Conservation (phyloP, 371 early-diverging fungal species). For the Mortierella sp. region DNA sequence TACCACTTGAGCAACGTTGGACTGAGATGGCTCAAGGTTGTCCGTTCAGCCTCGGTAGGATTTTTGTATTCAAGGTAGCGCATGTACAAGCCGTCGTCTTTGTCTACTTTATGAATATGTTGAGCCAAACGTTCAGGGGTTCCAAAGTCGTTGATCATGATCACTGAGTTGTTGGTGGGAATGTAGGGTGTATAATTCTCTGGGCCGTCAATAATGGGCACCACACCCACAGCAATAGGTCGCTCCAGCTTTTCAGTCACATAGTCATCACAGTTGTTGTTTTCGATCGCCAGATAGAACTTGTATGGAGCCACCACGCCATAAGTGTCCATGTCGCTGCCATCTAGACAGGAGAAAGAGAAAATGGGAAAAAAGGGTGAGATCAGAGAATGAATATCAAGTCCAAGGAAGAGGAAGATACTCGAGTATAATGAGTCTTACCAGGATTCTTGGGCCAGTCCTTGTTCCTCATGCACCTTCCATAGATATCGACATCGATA, state of each 20-base stretch:
- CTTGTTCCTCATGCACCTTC: conserved; percentile 27
- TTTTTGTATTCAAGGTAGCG: conserved; percentile 18
- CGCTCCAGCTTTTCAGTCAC: conserved; percentile 39
- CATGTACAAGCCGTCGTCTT: conserved; percentile 21
- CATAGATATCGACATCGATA: conserved; percentile 45
- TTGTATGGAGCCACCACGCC: conserved; percentile 20
- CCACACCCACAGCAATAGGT: conserved; percentile 29
- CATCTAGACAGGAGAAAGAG: background rate
- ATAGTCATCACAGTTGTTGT: conserved; percentile 48
- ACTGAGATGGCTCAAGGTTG: conserved; percentile 7
- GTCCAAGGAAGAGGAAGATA: background rate
- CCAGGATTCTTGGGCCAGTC: conserved; percentile 25
- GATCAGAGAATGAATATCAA: background rate
- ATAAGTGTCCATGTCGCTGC: background rate
- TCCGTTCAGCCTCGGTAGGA: background rate
- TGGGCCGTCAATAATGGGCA: conserved; percentile 51
- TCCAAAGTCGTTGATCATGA: conserved; percentile 34
- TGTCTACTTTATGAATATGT: conserved; percentile 20
- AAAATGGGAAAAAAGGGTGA: background rate
- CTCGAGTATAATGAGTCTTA: too few species aligned
- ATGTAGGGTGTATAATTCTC: conserved; percentile 36
- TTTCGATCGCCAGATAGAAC: conserved; percentile 49
- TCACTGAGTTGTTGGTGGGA: conserved; percentile 31
- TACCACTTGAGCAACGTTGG: conserved; percentile 18
- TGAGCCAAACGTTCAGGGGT: conserved; percentile 26